Base-by-base conservation (phyloP, 2,329 filamentous ascomycete genomes). In the Aspergillus quadricinctus region DNA sequence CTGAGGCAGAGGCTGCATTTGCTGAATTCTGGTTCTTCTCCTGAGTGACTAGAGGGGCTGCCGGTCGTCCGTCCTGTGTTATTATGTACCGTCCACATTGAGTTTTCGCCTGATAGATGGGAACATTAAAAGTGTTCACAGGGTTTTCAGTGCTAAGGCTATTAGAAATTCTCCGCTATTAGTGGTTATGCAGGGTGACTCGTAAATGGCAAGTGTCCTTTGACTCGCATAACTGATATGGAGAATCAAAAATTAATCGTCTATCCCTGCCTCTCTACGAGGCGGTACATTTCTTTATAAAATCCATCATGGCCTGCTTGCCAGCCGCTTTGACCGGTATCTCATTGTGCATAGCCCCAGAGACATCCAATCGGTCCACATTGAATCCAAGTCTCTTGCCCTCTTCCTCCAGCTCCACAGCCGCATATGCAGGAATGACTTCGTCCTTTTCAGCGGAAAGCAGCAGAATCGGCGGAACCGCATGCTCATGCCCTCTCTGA, bases 261-360 rank as follows among this genome's bases (percentile, higher is more conserved):
- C 31, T 37, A n/a, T 1, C 31, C 17, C 31, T 17, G 14, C 31
- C 14, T 37, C 31, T 35, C 31, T 37, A 37, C 31, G 31, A 37
- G 17, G 14, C 5, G 5, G 43, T 46, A 17, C 43, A 46, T 23
- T 49, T 43, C 1, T 59, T 25, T 21, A 68, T 60, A n/a, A 71
- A 71, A 1, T 61, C 31, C 5, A 67, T 69, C 45, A 81, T 63
- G 7, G 72, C 72, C 25, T 69, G 68, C 56, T 74, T 72, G 0
- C 80, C 80, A 48, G 75, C 69, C 17, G 62, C 58, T 53, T 78
- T 76, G 3, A 69, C 64, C n/a, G 76, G 74, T 1, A 75, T 75
- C 53, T 83, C 78, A 4, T 73, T 80, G 63, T 83, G 81, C 65
- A 82, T 67, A 3, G 81, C 80, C 3, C 77, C 77, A 0, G 65